Conservation (phyloP, 2,329 filamentous ascomycete genomes). For the Aspergillus fijiensis region DNA sequence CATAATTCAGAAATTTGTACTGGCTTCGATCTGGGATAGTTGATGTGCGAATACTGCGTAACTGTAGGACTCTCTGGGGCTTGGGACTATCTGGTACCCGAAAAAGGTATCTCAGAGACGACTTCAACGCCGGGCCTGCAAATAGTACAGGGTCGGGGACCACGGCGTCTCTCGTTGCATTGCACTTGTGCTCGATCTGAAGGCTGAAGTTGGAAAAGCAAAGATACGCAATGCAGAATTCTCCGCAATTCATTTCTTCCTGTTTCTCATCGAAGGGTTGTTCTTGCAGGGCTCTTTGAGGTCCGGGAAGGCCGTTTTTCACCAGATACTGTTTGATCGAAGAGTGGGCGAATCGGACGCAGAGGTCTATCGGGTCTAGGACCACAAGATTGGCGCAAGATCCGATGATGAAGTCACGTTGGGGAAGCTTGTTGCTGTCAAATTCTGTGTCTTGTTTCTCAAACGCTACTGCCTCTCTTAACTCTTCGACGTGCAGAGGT, state of each 20-base stretch:
- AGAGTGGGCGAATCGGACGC: constrained; percentile 23
- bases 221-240: constrained; percentile 23
- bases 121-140: background rate
- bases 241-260: constrained; percentile 20
- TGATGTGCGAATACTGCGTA: constrained; percentile 7
- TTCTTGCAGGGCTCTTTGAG: constrained; percentile 1
- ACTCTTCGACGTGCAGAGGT: background rate
- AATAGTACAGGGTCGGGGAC: background rate
- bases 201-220: constrained; percentile 23
- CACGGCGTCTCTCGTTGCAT: background rate
- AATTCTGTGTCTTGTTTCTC: constrained; percentile 15
- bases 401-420: constrained; percentile 16
- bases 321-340: constrained; percentile 22
- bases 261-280: constrained; percentile 6
- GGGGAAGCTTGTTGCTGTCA: constrained; percentile 16
- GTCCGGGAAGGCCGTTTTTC: constrained; percentile 5
- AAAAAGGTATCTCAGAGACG: background rate
- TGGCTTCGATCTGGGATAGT: constrained; percentile 6
- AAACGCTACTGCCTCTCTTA: constrained; percentile 3
- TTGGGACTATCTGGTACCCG: background rate
- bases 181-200: constrained; percentile 7
- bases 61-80: background rate
- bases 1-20: constrained; percentile 22
- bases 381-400: constrained; percentile 24
- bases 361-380: constrained; percentile 16